A percentile compares a stretch with the other conserved stretches of the same genome.
phyloP scores from a whole-genome alignment of 305 asterid genomes.

The Euphrasia arctica region DNA sequence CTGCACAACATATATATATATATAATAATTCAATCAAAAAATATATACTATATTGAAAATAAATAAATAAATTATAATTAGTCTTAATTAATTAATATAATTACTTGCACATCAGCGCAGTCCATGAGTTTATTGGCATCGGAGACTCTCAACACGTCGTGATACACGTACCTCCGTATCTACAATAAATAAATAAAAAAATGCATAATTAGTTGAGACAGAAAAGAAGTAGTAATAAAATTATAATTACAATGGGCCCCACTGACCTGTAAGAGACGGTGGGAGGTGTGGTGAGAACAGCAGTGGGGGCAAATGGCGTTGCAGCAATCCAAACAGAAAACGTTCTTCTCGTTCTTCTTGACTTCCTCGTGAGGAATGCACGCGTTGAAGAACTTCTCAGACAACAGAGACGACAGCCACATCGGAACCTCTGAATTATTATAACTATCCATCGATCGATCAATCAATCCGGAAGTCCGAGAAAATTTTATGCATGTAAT shows the following conservation, averaged over 20 bases:
- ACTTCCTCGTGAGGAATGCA: slow-evolving; percentile 56
- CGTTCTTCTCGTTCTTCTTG: slow-evolving; percentile 65
- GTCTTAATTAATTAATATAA: not conserved
- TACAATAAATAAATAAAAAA: slow-evolving; percentile 15
- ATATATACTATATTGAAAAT: not conserved
- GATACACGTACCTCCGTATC: slow-evolving; percentile 73
- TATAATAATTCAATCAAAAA: not conserved
- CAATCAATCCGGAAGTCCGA: too few species aligned
- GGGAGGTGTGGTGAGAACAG: slow-evolving; percentile 42
- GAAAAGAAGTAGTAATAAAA: too few species aligned
- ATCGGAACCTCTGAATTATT: slow-evolving; percentile 35
- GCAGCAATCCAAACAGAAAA: slow-evolving; percentile 69
- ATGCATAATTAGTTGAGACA: too few species aligned
- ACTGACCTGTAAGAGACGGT: slow-evolving; percentile 60
- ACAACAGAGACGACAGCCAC: slow-evolving; percentile 52
- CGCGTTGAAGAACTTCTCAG: slow-evolving; percentile 58
- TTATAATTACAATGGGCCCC: not conserved
- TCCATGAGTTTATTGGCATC: slow-evolving; percentile 61
- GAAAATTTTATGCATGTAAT: too few species aligned
- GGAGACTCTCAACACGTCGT: slow-evolving; percentile 48
- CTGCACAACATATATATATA: slow-evolving; percentile 35
- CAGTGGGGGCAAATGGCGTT: slow-evolving; percentile 67
- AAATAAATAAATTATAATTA: not conserved
- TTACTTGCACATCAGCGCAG: slow-evolving; percentile 58
- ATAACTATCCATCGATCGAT: too few species aligned